Base-by-base conservation (phyloP, 2,329 filamentous ascomycete species). In the Aspergillus brasiliensis region DNA sequence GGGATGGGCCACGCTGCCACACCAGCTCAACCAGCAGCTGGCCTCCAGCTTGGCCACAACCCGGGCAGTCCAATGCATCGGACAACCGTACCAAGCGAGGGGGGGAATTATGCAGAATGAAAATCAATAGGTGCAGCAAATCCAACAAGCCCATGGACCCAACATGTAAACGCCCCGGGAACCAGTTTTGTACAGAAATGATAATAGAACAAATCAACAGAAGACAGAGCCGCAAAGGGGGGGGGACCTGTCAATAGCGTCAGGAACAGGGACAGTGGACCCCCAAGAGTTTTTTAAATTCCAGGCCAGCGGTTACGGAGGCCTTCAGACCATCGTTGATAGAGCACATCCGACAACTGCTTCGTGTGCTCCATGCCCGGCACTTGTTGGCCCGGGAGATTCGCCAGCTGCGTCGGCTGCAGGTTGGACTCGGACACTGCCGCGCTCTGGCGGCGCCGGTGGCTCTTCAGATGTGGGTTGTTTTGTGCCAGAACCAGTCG, bases 301-400 rank as follows among this genome's bases (percentile, higher is more conserved):
- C 67, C 78, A 17, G 81, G 79, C 90, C 90, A 93, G 58, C 90
- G 82, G 57, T 86, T 83, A 64, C 88, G 87, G 68, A 98, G 80
- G 1, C 92, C 92, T 60, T 96, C 91, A 2, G 89, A 87, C 95
- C 95, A 99, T 46, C 94, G 86, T 15, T 88, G 87, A 77, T 97
- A 98, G 19, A 99, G 84, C 19, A 96, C 91, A 74, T 97, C 92
- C 1, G 91, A 91, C 38, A 98, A 82, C 73, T 96, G 87, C 71
- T 92, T 91, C 65, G 90, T 91, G 77, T 97, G 94, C 76, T 97
- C 93, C 91, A 97, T 94, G 2, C 92, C 94, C 1, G 87, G 84
- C 58, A 83, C 78, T 51, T 80, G 74, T 64, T 85, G 81, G 10
- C 84, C 87, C 1, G 86, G 86, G 65, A 88, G 76, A 66, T 83